phyloP scores from a whole-genome alignment of 495 filamentous ascomycete genomes.

The Hyaloscypha hepaticicola region DNA sequence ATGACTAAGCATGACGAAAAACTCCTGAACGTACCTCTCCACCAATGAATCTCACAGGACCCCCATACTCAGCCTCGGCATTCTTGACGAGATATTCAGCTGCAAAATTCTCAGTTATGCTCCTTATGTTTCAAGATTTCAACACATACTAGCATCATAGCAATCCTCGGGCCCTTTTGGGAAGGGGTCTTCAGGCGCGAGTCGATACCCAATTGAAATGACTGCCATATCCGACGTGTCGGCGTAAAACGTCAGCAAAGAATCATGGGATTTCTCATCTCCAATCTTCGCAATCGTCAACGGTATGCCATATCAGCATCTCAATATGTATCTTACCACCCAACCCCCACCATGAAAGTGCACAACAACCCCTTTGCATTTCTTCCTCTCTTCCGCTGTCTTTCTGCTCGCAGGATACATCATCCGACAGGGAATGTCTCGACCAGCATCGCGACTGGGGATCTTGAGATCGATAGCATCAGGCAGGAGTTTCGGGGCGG shows the following conservation, averaged over 20 bases:
- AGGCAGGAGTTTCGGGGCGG: conserved; percentile 12
- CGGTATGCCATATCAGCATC: neutral
- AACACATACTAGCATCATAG: conserved; percentile 40
- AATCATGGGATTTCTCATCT: conserved; percentile 36
- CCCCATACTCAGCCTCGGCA: conserved; percentile 40
- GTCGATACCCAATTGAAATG: conserved; percentile 56
- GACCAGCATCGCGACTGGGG: conserved; percentile 48
- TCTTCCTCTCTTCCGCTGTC: conserved; percentile 33
- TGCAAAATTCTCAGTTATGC: conserved; percentile 48
- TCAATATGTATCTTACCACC: conserved; percentile 20
- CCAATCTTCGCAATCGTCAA: conserved; percentile 8
- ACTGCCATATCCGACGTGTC: conserved; percentile 43
- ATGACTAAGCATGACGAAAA: neutral
- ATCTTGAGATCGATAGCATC: conserved; percentile 39
- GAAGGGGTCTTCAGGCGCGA: conserved; percentile 58
- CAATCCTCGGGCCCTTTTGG: conserved; percentile 53
- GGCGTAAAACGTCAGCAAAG: conserved; percentile 41
- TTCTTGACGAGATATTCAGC: conserved; percentile 50
- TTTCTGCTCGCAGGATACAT: conserved; percentile 37
- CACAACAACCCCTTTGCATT: conserved; percentile 45
- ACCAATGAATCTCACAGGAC: conserved; percentile 39
- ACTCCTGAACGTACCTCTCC: conserved; percentile 30
- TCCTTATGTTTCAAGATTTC: conserved; percentile 34
- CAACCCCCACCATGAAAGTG: conserved; percentile 58
- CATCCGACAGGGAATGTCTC: conserved; percentile 48